These are phyloP conservation scores for Galeopsis tetrahit DNA, from an alignment of 257 asterid species.

Conservation along the genomic window DNA sequence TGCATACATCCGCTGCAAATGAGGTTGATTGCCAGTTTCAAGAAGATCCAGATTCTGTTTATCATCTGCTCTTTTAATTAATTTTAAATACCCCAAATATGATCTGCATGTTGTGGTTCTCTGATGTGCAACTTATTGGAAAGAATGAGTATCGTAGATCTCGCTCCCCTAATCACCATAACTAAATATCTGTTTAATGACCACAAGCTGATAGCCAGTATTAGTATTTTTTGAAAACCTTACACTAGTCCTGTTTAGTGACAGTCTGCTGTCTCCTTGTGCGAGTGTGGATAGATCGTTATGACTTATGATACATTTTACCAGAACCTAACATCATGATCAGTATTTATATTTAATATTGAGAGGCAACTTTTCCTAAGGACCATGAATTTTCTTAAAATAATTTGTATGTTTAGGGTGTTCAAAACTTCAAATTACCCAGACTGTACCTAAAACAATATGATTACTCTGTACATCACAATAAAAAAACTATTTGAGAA, in stretches of 20 bases:
- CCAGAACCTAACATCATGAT: slow-evolving; percentile 4
- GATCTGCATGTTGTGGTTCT: slow-evolving; percentile 10
- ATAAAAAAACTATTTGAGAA: slow-evolving; percentile 22
- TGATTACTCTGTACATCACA: slow-evolving; percentile 19
- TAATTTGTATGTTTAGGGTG: slow-evolving; percentile 20
- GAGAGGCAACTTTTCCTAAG: slow-evolving; percentile 27
- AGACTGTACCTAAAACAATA: background rate
- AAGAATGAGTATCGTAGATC: background rate
- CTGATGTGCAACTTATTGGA: slow-evolving; percentile 13
- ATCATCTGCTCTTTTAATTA: background rate
- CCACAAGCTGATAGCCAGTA: background rate
- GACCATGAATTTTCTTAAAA: background rate
- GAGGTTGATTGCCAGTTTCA: slow-evolving; percentile 19
- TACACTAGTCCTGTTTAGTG: background rate
- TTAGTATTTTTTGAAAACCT: background rate
- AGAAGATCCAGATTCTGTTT: slow-evolving; percentile 15
- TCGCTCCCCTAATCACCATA: background rate
- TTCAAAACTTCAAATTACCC: slow-evolving; percentile 9
- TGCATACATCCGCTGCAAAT: background rate
- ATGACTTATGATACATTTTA: slow-evolving; percentile 19
- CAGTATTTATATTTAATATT: slow-evolving; percentile 16
- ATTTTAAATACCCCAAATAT: background rate
- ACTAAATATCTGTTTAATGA: background rate
- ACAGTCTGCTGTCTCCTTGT: background rate
- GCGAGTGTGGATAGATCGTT: background rate